Evolutionary conservation across 768 basidiomycete genomes (phyloP), one percentile per base, ranked within the genome.

Genomic region (Panaeolus cyanescens): DNA sequence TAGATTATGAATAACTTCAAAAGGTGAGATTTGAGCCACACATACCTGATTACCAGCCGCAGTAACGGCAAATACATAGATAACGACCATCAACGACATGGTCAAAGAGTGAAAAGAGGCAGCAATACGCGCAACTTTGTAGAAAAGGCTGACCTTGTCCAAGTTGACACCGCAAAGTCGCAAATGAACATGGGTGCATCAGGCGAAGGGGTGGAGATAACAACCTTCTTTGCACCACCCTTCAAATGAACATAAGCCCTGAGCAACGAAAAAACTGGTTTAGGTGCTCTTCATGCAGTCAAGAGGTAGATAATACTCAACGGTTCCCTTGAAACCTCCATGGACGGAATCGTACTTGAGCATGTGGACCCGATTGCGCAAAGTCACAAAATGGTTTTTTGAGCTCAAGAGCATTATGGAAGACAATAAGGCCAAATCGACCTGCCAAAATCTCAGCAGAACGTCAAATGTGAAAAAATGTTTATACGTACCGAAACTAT

Each of bases 171-270:
- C 95, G 68, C 84, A n/a, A n/a, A n/a, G n/a, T n/a, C n/a, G n/a
- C n/a, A 85, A 56, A 96, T 95, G 77, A 87, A 95, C 94, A 96
- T 96, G 68, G 94, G 94, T 5, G 95, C 94, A 74, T 96, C 93
- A 31, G 93, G 85, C n/a, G 96, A 99, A 67, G 96, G 96, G 53
- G 96, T 96, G 66, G 96, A 96, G 86, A 99, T 99, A 81, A 99
- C 84, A 74, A 99, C 96, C 85, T 98, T 99, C 89, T 99, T 98
- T 73, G 96, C 96, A 75, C 96, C 96, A 69, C 96, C 96, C 80
- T 96, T 95, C 80, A 99, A 82, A 82, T 99, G 96, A 67, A 87
- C 89, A 54, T 83, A 83, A 59, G 96, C 96, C 83, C 89, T 92
- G 59, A 32, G 61, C 58, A 39, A 62, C 68, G 20, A 70, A 64